phyloP scores from a whole-genome alignment of 306 rosid genomes.

The Arachis stenosperma region DNA sequence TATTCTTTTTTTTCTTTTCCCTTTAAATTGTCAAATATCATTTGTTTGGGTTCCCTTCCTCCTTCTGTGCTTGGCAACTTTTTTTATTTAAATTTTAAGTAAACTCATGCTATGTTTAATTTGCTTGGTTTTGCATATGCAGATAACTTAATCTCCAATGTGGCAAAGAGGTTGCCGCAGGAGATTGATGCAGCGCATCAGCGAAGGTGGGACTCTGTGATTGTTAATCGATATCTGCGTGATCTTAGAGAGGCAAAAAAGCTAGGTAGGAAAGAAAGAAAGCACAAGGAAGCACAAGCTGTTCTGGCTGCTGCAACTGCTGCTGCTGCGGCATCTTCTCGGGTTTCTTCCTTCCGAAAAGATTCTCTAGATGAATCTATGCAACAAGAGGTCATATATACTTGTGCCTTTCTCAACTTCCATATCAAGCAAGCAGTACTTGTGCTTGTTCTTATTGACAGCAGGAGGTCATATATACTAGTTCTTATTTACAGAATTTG shows the following conservation, averaged over 20 bases:
- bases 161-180: constrained; percentile 70
- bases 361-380: constrained; percentile 69
- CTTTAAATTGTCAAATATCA: constrained; percentile 8
- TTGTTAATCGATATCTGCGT: constrained; percentile 73
- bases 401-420: background rate
- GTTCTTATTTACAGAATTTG: constrained; percentile 51
- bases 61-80: no score
- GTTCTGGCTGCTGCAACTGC: constrained; percentile 99
- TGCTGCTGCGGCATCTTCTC: constrained; percentile 93
- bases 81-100: no score
- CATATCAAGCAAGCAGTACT: background rate
- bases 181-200: constrained; percentile 72
- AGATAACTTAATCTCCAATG: constrained; percentile 68
- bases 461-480: background rate
- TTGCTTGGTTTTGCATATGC: constrained; percentile 47
- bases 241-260: constrained; percentile 93
- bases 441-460: constrained; percentile 28
- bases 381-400: constrained; percentile 69
- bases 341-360: constrained; percentile 88
- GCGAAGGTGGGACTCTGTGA: constrained; percentile 87
- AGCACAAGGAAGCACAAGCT: constrained; percentile 97
- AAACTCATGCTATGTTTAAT: constrained; percentile 7
- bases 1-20: background rate
- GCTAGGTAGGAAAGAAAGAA: constrained; percentile 93
- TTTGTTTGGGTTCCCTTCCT: no score